Evolutionary conservation across 208 protist genomes (phyloP), one percentile per base, ranked within the genome.

Genomic region (Wallacemonas sp.): DNA sequence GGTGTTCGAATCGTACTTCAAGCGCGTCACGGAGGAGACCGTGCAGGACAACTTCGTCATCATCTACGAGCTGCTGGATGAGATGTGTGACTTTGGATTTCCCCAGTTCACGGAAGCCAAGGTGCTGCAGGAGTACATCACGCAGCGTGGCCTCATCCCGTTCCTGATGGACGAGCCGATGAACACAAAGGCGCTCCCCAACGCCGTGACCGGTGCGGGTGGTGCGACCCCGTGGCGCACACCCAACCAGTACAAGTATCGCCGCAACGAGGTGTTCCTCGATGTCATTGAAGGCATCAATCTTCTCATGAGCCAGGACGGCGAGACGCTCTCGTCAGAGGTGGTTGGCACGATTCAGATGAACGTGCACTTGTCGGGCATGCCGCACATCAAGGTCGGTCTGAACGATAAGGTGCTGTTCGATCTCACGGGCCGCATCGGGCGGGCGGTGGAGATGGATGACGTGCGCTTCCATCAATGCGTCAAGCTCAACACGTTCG

Each of bases 71-170:
- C 83, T 99, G 29, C 81, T 99, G 14, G 99, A 99, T 72, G 98
- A 99, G 83, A 98, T 99, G 63, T 87, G 99, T 61, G 99, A 99
- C 85, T 99, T 98, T 90, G 99, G 99, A 24, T 98, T 98, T 58
- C 99, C 98, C 36, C 98, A 99, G 86, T 98, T 90, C 74, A 98
- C 87, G n/a, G 93, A 98, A 60, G 80, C 83, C 34, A 93, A 98
- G 62, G 78, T 97, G 62, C 83, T 99, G 33, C 98, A 99, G 69
- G 78, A 94, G 36, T 98, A 98, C 83, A 99, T 99, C 58, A 97
- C 95, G 41, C 94, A 98, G 77, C 88, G 87, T 61, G 79, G 78
- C 9, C 72, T 91, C 17, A 78, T 90, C 43, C 69, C 68, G 1
- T 73, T 57, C 29, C 79, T 73, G 21, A 63, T 85, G 27, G 76